Evolutionary conservation across 352 stramenopile genomes (phyloP).

Genomic region (Pythium myriotylum): DNA sequence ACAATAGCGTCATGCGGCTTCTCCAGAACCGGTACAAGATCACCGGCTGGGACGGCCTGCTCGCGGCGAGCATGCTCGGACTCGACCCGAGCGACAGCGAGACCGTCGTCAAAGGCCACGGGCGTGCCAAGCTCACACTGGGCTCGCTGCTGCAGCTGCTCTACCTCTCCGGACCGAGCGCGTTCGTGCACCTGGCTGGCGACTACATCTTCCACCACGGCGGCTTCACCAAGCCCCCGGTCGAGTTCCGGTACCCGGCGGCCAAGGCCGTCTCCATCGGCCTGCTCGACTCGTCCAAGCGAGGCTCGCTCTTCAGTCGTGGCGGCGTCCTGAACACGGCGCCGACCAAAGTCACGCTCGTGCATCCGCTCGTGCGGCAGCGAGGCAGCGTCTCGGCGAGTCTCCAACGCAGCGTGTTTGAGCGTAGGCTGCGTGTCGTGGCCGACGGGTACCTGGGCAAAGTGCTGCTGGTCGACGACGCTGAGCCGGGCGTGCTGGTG

Average conservation of each 20-base stretch:
- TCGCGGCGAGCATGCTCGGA: conserved; percentile 36
- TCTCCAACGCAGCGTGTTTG: not conserved
- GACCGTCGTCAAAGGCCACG: conserved; percentile 14
- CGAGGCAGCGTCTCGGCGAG: not conserved
- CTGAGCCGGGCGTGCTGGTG: too few relatives aligned
- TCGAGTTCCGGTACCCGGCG: too few relatives aligned
- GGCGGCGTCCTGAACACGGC: too few relatives aligned
- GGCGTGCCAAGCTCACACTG: conserved; percentile 11
- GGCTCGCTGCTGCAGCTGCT: conserved; percentile 31
- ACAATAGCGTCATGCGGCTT: conserved; percentile 27
- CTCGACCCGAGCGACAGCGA: conserved; percentile 24
- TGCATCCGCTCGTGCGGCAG: too few relatives aligned
- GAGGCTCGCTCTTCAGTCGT: too few relatives aligned
- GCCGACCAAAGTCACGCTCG: too few relatives aligned
- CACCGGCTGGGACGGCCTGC: conserved; percentile 43
- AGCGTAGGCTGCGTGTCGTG: not conserved
- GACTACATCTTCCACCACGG: conserved; percentile 8
- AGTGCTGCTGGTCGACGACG: too few relatives aligned
- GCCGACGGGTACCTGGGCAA: too few relatives aligned
- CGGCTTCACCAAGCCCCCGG: too few relatives aligned
- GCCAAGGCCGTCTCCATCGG: too few relatives aligned
- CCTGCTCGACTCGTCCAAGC: too few relatives aligned
- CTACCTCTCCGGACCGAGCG: conserved; percentile 30
- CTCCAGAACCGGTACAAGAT: conserved; percentile 35
- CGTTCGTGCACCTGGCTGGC: conserved; percentile 26